Evolutionary conservation across 495 filamentous ascomycete species (phyloP).

Genomic region (Penicillium psychrofluorescens): DNA sequence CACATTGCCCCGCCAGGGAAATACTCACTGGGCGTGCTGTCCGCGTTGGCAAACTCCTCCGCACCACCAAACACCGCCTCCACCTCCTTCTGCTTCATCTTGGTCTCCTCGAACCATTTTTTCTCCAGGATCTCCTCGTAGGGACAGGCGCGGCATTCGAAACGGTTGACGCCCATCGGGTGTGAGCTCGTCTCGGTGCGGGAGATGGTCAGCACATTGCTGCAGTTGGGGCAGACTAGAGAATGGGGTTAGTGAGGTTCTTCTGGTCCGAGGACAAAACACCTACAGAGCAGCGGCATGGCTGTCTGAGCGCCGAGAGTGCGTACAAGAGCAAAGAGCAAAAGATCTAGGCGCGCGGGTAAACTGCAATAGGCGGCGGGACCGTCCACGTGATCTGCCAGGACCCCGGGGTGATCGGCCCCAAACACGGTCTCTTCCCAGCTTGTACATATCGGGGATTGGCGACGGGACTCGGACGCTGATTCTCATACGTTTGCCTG

Average conservation of each 20-base stretch:
- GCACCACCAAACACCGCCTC: constrained; percentile 89
- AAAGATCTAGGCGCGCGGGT: constrained; percentile 20
- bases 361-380: constrained; percentile 8
- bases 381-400: too few species aligned
- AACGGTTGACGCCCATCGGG: constrained; percentile 55
- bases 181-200: constrained; percentile 44
- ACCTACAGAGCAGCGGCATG: constrained; percentile 35
- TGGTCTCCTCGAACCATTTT: constrained; percentile 66
- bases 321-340: neutral
- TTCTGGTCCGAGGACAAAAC: neutral
- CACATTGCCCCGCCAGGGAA: neutral
- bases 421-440: too few species aligned
- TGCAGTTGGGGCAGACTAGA: constrained; percentile 86
- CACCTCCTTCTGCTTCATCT: constrained; percentile 69
- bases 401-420: too few species aligned
- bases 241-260: constrained; percentile 12
- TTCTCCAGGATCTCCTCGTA: constrained; percentile 73
- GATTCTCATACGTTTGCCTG: constrained; percentile 2
- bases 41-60: constrained; percentile 82
- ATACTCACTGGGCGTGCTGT: constrained; percentile 59
- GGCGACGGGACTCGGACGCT: too few species aligned
- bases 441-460: too few species aligned
- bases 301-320: neutral
- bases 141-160: constrained; percentile 91
- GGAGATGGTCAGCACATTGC: constrained; percentile 74